A percentile compares a stretch with the other conserved stretches of the same genome.
Evolutionary conservation across 441 rosid species (phyloP).

Genomic region (Aquilaria agallochum): DNA sequence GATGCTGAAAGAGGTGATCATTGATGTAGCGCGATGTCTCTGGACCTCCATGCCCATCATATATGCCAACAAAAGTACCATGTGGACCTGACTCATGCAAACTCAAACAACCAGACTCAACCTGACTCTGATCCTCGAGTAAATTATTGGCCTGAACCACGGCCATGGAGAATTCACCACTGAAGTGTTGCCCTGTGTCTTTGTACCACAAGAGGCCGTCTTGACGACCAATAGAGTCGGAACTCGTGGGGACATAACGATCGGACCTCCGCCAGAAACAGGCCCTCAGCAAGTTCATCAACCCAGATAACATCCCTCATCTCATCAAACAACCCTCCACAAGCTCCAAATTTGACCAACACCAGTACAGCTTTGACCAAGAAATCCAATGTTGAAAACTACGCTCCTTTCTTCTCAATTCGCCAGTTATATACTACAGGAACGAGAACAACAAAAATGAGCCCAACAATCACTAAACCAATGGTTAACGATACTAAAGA

Average conservation of each 20-base stretch:
- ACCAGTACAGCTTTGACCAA: slow-evolving; percentile 14
- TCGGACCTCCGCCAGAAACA: slow-evolving; percentile 41
- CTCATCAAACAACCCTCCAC: slow-evolving; percentile 32
- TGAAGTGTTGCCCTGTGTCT: slow-evolving; percentile 36
- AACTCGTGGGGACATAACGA: slow-evolving; percentile 19
- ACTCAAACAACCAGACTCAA: slow-evolving; percentile 45
- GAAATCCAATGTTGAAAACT: slow-evolving; percentile 4
- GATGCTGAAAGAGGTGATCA: slow-evolving; percentile 43
- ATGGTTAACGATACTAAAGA: neutral
- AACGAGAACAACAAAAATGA: slow-evolving; percentile 9
- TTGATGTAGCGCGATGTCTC: slow-evolving; percentile 49
- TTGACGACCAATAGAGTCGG: slow-evolving; percentile 39
- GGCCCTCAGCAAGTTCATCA: slow-evolving; percentile 40
- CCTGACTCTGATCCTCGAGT: slow-evolving; percentile 55
- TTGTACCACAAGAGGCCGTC: slow-evolving; percentile 56
- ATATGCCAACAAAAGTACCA: slow-evolving; percentile 43
- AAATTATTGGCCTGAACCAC: slow-evolving; percentile 55
- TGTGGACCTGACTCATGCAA: slow-evolving; percentile 40
- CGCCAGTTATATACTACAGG: slow-evolving; percentile 12
- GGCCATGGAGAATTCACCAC: slow-evolving; percentile 51
- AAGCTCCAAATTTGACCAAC: slow-evolving; percentile 30
- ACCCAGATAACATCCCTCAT: slow-evolving; percentile 61
- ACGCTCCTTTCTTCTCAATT: slow-evolving; percentile 21
- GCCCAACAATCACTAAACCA: slow-evolving; percentile 3
- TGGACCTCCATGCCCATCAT: slow-evolving; percentile 55